These are phyloP conservation scores for Fusarium hainanense DNA, from an alignment of 2,329 filamentous ascomycete species.

Conservation along the genomic window DNA sequence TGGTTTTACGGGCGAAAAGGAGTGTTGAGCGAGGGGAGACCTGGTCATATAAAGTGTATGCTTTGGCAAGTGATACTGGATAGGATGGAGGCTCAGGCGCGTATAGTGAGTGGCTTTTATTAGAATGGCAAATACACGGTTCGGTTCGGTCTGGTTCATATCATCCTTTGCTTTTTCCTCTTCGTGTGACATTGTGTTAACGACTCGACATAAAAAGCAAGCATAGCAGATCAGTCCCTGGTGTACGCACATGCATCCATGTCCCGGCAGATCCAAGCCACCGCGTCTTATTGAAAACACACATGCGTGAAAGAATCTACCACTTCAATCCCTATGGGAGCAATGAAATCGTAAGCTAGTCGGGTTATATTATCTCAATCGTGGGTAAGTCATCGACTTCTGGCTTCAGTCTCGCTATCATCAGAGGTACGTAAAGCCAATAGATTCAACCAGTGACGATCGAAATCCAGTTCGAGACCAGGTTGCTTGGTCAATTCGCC, in stretches of 20 bases:
- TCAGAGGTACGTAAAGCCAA: constrained; percentile 41
- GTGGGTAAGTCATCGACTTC: constrained; percentile 43
- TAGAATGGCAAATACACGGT: constrained; percentile 34
- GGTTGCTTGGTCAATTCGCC: constrained; percentile 14
- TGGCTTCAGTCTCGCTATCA: constrained; percentile 31
- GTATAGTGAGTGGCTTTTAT: constrained; percentile 4
- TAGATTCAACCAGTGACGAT: constrained; percentile 17
- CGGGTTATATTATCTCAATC: constrained; percentile 49
- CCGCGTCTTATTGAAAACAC: background rate
- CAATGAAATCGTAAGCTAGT: background rate
- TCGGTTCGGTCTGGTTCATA: constrained; percentile 1
- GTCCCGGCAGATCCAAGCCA: background rate
- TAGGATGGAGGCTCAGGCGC: constrained; percentile 1
- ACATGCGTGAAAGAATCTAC: background rate
- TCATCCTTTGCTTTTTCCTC: background rate
- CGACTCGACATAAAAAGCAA: background rate
- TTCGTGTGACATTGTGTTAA: background rate
- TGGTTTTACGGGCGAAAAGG: constrained; percentile 4
- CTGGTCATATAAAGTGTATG: constrained; percentile 20
- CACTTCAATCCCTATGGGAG: background rate
- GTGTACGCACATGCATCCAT: background rate
- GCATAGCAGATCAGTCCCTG: background rate
- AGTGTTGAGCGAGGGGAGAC: constrained; percentile 10
- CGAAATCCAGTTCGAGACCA: constrained; percentile 32
- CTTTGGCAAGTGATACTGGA: constrained; percentile 18